A percentile compares a stretch with the other conserved stretches of the same genome.
Conservation (phyloP, 2,329 filamentous ascomycete species). For the Pestalotiopsis sp. region DNA sequence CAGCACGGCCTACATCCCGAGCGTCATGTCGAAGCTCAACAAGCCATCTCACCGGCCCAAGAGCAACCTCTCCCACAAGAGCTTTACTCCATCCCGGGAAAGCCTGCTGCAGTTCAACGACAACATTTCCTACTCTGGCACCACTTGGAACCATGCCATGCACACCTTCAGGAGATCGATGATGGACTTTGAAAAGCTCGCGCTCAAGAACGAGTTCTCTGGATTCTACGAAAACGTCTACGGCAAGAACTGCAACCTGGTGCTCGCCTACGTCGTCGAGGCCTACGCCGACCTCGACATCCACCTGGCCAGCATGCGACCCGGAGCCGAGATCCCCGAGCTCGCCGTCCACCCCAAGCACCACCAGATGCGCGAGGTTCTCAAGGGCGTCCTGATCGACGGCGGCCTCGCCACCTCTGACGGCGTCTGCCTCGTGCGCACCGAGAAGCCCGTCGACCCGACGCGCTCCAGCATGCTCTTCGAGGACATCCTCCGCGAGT, state of each 20-base stretch:
- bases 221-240: conserved; percentile 31
- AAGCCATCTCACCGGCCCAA: neutral
- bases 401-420: conserved; percentile 13
- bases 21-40: neutral
- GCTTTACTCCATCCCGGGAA: neutral
- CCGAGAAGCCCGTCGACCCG: conserved; percentile 9
- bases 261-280: conserved; percentile 34
- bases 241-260: conserved; percentile 29
- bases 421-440: conserved; percentile 8
- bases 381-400: conserved; percentile 36
- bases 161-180: neutral
- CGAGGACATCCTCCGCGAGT: conserved; percentile 12
- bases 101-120: neutral
- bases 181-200: conserved; percentile 8
- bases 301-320: conserved; percentile 20
- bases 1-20: neutral
- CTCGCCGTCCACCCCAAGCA: conserved; percentile 27
- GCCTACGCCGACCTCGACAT: conserved; percentile 33
- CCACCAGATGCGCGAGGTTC: conserved; percentile 24
- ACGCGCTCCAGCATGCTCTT: conserved; percentile 14
- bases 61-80: neutral
- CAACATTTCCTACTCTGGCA: neutral
- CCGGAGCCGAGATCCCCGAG: conserved; percentile 23
- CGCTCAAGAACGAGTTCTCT: neutral
- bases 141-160: neutral